phyloP scores from a whole-genome alignment of 2,329 filamentous ascomycete genomes.

The Aspergillus jensenii region DNA sequence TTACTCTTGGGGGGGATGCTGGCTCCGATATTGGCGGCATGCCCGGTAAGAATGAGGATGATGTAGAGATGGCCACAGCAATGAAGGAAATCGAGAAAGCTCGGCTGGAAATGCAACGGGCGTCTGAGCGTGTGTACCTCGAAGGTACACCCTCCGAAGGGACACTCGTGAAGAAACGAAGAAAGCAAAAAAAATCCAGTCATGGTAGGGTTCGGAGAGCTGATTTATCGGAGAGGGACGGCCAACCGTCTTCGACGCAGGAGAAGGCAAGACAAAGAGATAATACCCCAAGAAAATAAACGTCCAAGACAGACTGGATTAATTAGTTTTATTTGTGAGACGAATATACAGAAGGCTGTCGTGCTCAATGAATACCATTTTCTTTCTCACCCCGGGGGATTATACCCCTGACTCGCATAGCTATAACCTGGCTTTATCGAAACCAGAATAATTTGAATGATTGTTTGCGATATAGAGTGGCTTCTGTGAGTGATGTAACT shows the following conservation, averaged over 20 bases:
- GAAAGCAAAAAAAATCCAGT: constrained; percentile 34
- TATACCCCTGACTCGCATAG: not conserved
- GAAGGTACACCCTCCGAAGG: constrained; percentile 49
- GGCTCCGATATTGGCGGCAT: constrained; percentile 39
- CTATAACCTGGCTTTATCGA: not conserved
- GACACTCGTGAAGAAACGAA: constrained; percentile 59
- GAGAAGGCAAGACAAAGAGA: not conserved
- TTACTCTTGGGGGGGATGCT: constrained; percentile 59
- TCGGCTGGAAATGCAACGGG: constrained; percentile 74
- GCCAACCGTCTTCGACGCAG: not conserved
- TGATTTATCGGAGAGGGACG: constrained; percentile 2
- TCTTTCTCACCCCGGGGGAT: not conserved
- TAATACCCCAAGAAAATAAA: not conserved
- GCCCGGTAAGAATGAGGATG: constrained; percentile 69
- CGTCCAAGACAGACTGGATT: not conserved
- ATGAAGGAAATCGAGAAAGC: constrained; percentile 85
- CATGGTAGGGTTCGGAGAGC: not conserved
- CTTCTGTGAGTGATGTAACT: too few species aligned
- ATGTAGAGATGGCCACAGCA: constrained; percentile 84
- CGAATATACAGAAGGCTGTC: not conserved
- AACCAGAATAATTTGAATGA: too few species aligned
- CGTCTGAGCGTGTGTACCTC: constrained; percentile 49
- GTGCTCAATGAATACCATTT: not conserved
- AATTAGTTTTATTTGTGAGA: not conserved
- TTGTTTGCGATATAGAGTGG: too few species aligned